A percentile compares a stretch with the other conserved stretches of the same genome.
These are phyloP conservation scores for Sodiomyces alkalinus DNA, from an alignment of 2,329 filamentous ascomycete species.

Conservation along the genomic window DNA sequence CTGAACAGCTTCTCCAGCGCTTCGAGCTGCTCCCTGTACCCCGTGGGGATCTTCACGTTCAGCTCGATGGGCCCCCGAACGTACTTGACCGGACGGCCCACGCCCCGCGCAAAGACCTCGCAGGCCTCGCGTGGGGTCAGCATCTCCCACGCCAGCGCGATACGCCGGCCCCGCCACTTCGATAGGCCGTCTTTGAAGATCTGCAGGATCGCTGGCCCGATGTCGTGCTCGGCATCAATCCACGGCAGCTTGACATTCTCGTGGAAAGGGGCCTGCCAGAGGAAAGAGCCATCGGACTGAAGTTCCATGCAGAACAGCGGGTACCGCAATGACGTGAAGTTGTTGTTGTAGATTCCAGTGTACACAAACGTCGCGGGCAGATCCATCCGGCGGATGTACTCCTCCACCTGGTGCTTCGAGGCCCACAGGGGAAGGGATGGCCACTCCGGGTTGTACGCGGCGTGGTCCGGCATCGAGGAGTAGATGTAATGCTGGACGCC, in stretches of 20 bases:
- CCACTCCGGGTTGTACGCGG: conserved; percentile 61
- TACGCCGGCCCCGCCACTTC: conserved; percentile 66
- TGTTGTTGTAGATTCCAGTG: conserved; percentile 97
- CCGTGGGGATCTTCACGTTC: conserved; percentile 70
- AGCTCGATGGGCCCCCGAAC: conserved; percentile 66
- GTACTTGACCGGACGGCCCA: conserved; percentile 67
- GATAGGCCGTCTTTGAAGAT: conserved; percentile 85
- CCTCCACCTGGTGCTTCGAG: conserved; percentile 82
- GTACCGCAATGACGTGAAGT: conserved; percentile 86
- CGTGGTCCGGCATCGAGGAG: conserved; percentile 93
- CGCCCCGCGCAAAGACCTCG: conserved; percentile 59
- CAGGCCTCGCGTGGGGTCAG: conserved; percentile 75
- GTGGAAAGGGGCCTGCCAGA: conserved; percentile 90
- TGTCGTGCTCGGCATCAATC: conserved; percentile 92
- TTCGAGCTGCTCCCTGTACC: conserved; percentile 79
- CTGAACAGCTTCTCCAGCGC: conserved; percentile 46
- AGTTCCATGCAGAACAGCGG: conserved; percentile 93
- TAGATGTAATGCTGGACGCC: conserved; percentile 88
- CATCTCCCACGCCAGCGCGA: conserved; percentile 82
- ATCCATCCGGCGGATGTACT: conserved; percentile 70
- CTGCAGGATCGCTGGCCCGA: conserved; percentile 81
- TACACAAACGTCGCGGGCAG: conserved; percentile 88
- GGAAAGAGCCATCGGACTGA: conserved; percentile 68
- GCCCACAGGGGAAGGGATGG: conserved; percentile 81
- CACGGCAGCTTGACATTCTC: conserved; percentile 80